Conservation (phyloP, 2,329 filamentous ascomycete species). For the Aspergillus sp. region DNA sequence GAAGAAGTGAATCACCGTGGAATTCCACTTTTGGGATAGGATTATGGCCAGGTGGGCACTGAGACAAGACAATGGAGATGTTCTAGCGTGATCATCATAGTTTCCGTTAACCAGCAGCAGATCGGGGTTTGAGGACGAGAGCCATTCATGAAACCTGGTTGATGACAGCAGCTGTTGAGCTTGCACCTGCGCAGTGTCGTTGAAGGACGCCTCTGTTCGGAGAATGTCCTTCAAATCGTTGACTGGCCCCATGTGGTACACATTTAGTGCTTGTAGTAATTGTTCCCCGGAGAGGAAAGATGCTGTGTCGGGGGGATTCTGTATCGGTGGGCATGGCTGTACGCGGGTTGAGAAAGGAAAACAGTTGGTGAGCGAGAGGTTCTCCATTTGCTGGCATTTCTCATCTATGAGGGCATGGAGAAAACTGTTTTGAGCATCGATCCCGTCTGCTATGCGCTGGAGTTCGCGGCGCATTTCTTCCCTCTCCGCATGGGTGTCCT, state of each 20-base stretch:
- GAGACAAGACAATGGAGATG: neutral
- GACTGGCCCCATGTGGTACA: neutral
- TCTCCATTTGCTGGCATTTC: too few relatives aligned
- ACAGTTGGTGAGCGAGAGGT: neutral
- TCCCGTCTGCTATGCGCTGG: too few relatives aligned
- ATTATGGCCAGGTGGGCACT: neutral
- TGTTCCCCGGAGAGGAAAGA: neutral
- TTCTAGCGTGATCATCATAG: neutral
- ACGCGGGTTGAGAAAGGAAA: neutral
- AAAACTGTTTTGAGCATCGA: too few relatives aligned
- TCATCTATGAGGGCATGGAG: too few relatives aligned
- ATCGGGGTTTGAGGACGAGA: neutral
- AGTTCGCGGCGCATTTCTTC: too few relatives aligned
- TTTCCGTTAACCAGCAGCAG: neutral
- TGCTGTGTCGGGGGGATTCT: neutral
- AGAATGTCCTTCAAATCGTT: neutral
- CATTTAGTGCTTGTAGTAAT: neutral
- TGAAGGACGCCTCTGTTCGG: neutral
- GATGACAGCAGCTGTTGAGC: neutral
- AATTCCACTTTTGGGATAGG: neutral
- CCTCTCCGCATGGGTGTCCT: too few relatives aligned
- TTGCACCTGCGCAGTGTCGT: neutral
- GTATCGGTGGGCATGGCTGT: neutral
- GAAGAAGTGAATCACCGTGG: neutral
- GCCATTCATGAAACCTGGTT: neutral